Percentiles rank a stretch among this genome's conserved stretches.
Conservation (phyloP, 345 rosid species). For the Pelargonium nanum region DNA sequence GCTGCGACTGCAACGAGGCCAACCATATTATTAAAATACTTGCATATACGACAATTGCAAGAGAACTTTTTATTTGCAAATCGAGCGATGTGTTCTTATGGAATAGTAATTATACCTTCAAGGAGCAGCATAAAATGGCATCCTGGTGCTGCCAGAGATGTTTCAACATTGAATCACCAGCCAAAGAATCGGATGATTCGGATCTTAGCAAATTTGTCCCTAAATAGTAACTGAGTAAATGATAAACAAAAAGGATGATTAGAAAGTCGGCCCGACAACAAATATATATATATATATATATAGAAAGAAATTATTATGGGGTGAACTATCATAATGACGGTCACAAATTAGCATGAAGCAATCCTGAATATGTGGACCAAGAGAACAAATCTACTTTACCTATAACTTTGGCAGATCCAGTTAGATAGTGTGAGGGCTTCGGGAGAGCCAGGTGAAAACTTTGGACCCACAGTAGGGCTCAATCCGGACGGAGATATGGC, state of each 20-base stretch:
- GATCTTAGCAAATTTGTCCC: constrained; percentile 60
- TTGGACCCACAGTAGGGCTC: constrained; percentile 55
- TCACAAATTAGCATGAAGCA: too few species aligned
- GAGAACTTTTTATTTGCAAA: not conserved
- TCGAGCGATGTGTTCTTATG: too few species aligned
- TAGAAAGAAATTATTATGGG: too few species aligned
- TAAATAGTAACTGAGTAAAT: constrained; percentile 43
- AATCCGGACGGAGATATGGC: constrained; percentile 86
- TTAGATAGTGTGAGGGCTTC: constrained; percentile 90
- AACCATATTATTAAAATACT: not conserved
- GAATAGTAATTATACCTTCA: constrained; percentile 42
- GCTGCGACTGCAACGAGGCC: constrained; percentile 47
- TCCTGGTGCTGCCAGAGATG: constrained; percentile 84
- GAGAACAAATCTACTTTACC: constrained; percentile 19
- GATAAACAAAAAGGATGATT: constrained; percentile 8
- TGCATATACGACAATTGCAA: too few species aligned
- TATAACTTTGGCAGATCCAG: constrained; percentile 88
- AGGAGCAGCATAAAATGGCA: constrained; percentile 84
- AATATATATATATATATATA: too few species aligned
- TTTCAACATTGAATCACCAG: constrained; percentile 54
- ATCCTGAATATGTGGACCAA: too few species aligned
- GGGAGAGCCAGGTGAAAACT: constrained; percentile 75
- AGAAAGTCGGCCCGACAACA: too few species aligned
- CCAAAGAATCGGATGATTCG: constrained; percentile 32
- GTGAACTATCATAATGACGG: too few species aligned